phyloP scores from a whole-genome alignment of 768 basidiomycete species.

The Lactarius vividus region DNA sequence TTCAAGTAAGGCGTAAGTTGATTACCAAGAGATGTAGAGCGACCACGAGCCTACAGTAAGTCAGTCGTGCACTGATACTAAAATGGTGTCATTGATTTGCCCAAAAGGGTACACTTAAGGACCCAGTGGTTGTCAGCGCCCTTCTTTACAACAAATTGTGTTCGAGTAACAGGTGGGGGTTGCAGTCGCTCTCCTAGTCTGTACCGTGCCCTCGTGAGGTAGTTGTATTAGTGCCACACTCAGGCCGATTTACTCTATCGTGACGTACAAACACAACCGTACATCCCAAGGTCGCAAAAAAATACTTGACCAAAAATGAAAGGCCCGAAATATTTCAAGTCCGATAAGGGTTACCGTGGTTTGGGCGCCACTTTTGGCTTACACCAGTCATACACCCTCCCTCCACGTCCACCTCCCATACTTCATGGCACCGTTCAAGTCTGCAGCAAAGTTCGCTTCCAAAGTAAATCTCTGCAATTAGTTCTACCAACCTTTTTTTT shows the following conservation, averaged over 20 bases:
- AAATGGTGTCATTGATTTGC: background rate
- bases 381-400: background rate
- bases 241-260: no score
- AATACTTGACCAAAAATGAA: no score
- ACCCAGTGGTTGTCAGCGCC: background rate
- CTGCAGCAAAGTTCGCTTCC: background rate
- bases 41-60: background rate
- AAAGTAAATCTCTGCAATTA: conserved; percentile 8
- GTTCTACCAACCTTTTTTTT: background rate
- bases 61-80: no score
- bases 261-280: no score
- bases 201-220: no score
- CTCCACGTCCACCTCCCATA: background rate
- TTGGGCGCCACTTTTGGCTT: background rate
- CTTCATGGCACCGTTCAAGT: conserved; percentile 14
- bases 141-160: background rate
- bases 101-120: background rate
- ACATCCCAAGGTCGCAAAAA: no score
- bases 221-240: no score
- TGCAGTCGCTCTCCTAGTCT: background rate
- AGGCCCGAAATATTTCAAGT: background rate
- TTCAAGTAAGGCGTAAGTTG: no score
- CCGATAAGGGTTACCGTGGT: background rate
- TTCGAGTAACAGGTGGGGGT: no score
- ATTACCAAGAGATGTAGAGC: background rate